Evolutionary conservation across 768 basidiomycete genomes (phyloP).

Genomic region (Botryobasidium botryosum): DNA sequence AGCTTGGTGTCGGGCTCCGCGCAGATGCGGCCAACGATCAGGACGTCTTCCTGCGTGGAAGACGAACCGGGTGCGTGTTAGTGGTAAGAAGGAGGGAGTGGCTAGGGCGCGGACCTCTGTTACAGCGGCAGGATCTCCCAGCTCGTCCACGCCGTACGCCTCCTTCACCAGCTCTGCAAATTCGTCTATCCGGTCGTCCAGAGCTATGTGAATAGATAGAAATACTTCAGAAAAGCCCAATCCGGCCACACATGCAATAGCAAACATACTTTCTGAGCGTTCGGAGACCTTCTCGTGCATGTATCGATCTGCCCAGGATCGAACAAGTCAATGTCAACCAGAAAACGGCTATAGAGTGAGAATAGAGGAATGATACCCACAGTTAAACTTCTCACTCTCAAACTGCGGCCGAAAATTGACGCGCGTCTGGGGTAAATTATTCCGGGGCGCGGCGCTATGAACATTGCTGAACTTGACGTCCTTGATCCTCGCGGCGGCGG

Average conservation of each 20-base stretch:
- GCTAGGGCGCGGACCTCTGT: slow-evolving; percentile 28
- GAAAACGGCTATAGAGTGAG: not conserved
- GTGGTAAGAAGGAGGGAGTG: not conserved
- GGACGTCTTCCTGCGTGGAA: slow-evolving; percentile 37
- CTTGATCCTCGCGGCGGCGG: not conserved
- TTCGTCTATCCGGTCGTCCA: slow-evolving; percentile 81
- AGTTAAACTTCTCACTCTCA: too few species aligned
- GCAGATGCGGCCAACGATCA: slow-evolving; percentile 57
- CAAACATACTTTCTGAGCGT: slow-evolving; percentile 52
- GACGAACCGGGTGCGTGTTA: not conserved
- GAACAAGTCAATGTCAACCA: not conserved
- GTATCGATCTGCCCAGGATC: slow-evolving; percentile 45
- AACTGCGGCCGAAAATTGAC: too few species aligned
- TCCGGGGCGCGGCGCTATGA: not conserved
- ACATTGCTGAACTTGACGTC: too few species aligned
- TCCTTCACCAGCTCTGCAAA: slow-evolving; percentile 55
- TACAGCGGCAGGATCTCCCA: slow-evolving; percentile 55
- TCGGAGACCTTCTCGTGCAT: slow-evolving; percentile 88
- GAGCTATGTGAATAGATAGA: slow-evolving; percentile 26
- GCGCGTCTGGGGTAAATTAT: not conserved
- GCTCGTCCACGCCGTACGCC: slow-evolving; percentile 52
- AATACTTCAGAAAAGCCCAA: too few species aligned
- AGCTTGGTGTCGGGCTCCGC: slow-evolving; percentile 60
- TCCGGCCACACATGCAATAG: too few species aligned
- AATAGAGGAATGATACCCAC: not conserved